These are phyloP conservation scores for Spathaspora hagerdaliae DNA, from an alignment of 805 yeast genomes.

Conservation along the genomic window DNA sequence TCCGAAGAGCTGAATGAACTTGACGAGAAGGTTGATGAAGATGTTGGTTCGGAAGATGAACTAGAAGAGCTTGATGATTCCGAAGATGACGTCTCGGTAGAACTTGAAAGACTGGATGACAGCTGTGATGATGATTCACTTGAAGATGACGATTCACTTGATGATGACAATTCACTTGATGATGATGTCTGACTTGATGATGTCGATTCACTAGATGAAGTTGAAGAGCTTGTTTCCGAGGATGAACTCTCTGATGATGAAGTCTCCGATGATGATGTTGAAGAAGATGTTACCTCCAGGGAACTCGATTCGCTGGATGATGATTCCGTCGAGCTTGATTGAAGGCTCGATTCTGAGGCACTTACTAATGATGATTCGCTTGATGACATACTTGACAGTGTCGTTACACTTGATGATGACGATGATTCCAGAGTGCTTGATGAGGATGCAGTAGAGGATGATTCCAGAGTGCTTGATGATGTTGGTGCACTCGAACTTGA, in stretches of 20 bases:
- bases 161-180: background rate
- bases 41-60: slow-evolving; percentile 1
- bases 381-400: background rate
- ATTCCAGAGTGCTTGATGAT: too few relatives aligned
- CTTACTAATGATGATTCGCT: background rate
- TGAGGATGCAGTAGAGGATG: too few relatives aligned
- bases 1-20: slow-evolving; percentile 1
- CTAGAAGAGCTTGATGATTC: slow-evolving; percentile 1
- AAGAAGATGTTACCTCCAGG: background rate
- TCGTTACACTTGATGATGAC: background rate
- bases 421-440: background rate
- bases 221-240: background rate
- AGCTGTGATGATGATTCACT: slow-evolving; percentile 2
- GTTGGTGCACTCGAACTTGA: background rate
- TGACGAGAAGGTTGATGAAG: background rate
- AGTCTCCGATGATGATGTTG: background rate
- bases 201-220: background rate
- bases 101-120: slow-evolving; percentile 2
- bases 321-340: background rate
- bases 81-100: background rate
- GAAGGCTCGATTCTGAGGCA: background rate
- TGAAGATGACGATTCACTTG: background rate
- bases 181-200: background rate
- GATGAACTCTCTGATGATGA: background rate
- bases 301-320: background rate